phyloP scores from a whole-genome alignment of 139 green algal species.

The Tetraselmis chui region DNA sequence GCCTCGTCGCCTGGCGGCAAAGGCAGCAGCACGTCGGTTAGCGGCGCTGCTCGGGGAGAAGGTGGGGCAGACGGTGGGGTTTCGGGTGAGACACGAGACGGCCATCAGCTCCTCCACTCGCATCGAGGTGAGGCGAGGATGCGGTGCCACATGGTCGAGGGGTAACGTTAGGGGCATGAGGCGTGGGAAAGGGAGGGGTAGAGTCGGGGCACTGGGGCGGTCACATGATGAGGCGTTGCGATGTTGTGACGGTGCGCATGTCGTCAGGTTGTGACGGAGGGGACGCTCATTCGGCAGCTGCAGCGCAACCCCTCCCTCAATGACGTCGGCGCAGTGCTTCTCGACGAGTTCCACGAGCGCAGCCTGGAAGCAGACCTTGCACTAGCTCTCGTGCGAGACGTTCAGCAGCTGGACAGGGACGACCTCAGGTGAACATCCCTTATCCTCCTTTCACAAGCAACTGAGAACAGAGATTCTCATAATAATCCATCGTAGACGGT shows the following conservation, averaged over 20 bases:
- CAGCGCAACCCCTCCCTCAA: conserved; percentile 39
- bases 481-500: no score
- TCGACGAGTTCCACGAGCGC: conserved; percentile 64
- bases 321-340: conserved; percentile 28
- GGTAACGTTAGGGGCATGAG: no score
- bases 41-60: conserved; percentile 42
- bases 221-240: no score
- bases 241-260: no score
- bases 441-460: no score
- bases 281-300: conserved; percentile 45
- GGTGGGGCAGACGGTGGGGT: conserved; percentile 32
- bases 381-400: conserved; percentile 45
- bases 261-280: conserved; percentile 41
- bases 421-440: conserved; percentile 18
- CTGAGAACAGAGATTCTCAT: no score
- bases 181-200: no score
- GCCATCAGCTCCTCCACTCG: conserved; percentile 24
- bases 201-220: no score
- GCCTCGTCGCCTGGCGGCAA: conserved; percentile 56
- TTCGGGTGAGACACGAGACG: conserved; percentile 43
- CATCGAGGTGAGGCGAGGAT: conserved; percentile 34
- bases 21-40: conserved; percentile 54
- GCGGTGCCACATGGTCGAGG: no score
- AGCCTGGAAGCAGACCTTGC: conserved; percentile 48
- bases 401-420: conserved; percentile 24